Percentiles rank a stretch among this genome's conserved stretches.
Conservation (phyloP, 2,329 filamentous ascomycete species). For the Didymellaceae sp. region DNA sequence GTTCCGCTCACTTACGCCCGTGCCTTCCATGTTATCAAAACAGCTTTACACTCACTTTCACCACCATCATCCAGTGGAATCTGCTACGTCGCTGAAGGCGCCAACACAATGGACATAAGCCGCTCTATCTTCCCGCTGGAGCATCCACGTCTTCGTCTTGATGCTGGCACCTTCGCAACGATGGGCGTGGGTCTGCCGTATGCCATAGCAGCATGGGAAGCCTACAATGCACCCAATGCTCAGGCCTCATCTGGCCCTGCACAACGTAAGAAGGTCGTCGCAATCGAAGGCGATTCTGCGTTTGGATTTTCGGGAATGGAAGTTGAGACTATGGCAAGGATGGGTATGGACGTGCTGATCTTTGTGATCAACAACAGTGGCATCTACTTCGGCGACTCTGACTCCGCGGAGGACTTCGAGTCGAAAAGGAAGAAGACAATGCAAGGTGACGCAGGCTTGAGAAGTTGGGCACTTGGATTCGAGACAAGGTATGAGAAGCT, state of each 20-base stretch:
- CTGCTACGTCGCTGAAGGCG: constrained; percentile 64
- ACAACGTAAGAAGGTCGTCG: constrained; percentile 60
- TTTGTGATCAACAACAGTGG: constrained; percentile 64
- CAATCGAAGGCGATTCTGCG: constrained; percentile 63
- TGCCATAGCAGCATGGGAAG: constrained; percentile 62
- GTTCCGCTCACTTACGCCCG: constrained; percentile 29
- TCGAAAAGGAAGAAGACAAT: constrained; percentile 45
- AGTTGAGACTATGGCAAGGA: constrained; percentile 63
- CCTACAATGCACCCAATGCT: constrained; percentile 56
- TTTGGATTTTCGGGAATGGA: constrained; percentile 64
- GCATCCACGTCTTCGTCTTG: constrained; percentile 62
- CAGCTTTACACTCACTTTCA: constrained; percentile 55
- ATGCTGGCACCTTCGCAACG: constrained; percentile 65
- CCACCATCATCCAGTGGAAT: constrained; percentile 56
- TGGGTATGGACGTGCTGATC: constrained; percentile 61
- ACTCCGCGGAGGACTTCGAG: constrained; percentile 53
- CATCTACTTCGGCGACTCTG: constrained; percentile 48
- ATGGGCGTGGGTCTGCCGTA: constrained; percentile 67
- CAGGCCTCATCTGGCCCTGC: constrained; percentile 42
- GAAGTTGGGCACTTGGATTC: constrained; percentile 60
- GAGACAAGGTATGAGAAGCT: constrained; percentile 63
- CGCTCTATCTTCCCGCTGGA: constrained; percentile 61
- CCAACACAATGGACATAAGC: constrained; percentile 68
- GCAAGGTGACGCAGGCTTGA: constrained; percentile 49
- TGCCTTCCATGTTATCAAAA: constrained; percentile 61